These are phyloP conservation scores for Aureobasidium sp. DNA, from an alignment of 2,329 filamentous ascomycete genomes.

Conservation along the genomic window DNA sequence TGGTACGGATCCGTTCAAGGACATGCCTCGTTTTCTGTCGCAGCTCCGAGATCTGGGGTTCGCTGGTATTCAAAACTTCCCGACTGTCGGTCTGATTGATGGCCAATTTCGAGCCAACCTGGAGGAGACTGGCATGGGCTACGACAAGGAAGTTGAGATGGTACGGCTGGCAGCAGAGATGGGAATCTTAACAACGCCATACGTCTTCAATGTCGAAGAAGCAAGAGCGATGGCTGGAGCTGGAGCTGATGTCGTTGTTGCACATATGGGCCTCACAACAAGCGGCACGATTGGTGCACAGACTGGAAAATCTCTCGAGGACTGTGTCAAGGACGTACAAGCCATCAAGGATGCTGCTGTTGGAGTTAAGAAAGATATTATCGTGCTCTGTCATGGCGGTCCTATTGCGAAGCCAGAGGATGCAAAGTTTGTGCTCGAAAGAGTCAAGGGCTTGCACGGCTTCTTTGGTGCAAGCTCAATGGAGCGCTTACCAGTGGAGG, in stretches of 20 bases:
- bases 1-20: conserved; percentile 61
- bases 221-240: conserved; percentile 55
- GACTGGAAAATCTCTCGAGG: conserved; percentile 55
- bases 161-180: conserved; percentile 52
- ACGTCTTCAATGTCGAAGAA: conserved; percentile 60
- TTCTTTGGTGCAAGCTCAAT: conserved; percentile 67
- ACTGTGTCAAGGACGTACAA: conserved; percentile 57
- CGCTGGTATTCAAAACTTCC: conserved; percentile 66
- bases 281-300: conserved; percentile 58
- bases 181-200: conserved; percentile 61
- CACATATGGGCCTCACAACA: conserved; percentile 62
- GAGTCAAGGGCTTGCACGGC: conserved; percentile 59
- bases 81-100: conserved; percentile 65
- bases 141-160: conserved; percentile 60
- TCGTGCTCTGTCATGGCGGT: conserved; percentile 64
- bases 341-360: conserved; percentile 56
- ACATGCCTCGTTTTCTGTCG: conserved; percentile 53
- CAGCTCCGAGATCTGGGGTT: conserved; percentile 59
- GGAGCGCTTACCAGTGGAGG: conserved; percentile 62
- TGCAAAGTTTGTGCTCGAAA: conserved; percentile 54
- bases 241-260: conserved; percentile 61
- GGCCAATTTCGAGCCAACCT: conserved; percentile 60
- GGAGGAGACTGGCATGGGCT: conserved; percentile 67
- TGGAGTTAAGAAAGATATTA: conserved; percentile 49
- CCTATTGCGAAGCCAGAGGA: conserved; percentile 59